Percentiles rank a stretch among this genome's conserved stretches.
These are phyloP conservation scores for Gamsiella multidivaricata DNA, from an alignment of 192 early-diverging fungal species.

Conservation along the genomic window DNA sequence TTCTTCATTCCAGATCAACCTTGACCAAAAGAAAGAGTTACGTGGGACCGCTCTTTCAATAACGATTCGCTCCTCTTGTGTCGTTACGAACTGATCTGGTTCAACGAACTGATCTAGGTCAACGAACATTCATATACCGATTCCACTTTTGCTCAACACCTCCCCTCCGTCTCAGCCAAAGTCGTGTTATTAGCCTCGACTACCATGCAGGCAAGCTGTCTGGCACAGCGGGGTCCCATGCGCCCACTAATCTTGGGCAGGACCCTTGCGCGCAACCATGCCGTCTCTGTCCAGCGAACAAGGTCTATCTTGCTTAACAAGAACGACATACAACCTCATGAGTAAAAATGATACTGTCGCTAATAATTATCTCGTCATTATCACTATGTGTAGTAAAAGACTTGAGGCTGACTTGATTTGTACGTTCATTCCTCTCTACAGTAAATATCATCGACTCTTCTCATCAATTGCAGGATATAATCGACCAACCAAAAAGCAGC, in stretches of 20 bases:
- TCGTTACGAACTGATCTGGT: not conserved
- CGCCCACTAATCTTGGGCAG: conserved; percentile 20
- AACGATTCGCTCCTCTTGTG: not conserved
- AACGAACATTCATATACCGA: no score
- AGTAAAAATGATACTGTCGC: no score
- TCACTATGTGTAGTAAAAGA: no score
- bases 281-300: conserved; percentile 9
- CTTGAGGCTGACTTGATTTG: no score
- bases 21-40: no score
- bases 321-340: conserved; percentile 9
- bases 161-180: no score
- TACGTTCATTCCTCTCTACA: not conserved
- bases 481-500: conserved; percentile 26
- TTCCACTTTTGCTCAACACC: no score
- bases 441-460: conserved; percentile 17
- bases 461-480: conserved; percentile 15
- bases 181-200: no score
- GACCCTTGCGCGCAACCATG: conserved; percentile 1
- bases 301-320: conserved; percentile 21
- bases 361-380: no score
- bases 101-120: not conserved
- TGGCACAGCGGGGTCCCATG: conserved; percentile 25
- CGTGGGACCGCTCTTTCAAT: no score
- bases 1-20: not conserved
- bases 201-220: conserved; percentile 39